Evolutionary conservation across 768 basidiomycete genomes (phyloP).

Genomic region (Tubosaeta sp.): DNA sequence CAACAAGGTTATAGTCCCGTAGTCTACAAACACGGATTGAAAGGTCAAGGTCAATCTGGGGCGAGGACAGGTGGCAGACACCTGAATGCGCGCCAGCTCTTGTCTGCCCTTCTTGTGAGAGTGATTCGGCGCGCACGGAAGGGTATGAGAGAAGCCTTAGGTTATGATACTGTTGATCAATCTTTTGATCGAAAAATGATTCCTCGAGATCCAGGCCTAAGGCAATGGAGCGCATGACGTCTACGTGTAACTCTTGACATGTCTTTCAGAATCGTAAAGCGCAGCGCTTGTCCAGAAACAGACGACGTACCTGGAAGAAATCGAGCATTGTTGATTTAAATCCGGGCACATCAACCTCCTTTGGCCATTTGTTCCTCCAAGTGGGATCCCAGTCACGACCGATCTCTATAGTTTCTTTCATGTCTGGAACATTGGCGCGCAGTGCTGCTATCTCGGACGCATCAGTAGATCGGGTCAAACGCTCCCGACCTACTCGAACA

Average conservation of each 20-base stretch:
- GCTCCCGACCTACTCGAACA: conserved; percentile 75
- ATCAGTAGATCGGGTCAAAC: conserved; percentile 70
- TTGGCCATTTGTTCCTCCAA: conserved; percentile 82
- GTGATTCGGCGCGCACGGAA: conserved; percentile 54
- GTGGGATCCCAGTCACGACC: conserved; percentile 76
- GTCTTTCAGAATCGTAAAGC: conserved; percentile 38
- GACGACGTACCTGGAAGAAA: conserved; percentile 60
- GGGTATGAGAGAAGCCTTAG: conserved; percentile 80
- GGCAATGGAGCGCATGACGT: conserved; percentile 81
- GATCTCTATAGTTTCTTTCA: conserved; percentile 86
- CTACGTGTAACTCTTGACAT: conserved; percentile 70
- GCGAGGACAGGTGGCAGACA: conserved; percentile 9
- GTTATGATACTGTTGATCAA: conserved; percentile 77
- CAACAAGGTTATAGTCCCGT: conserved; percentile 75
- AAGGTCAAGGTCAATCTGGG: conserved; percentile 32
- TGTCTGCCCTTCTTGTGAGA: conserved; percentile 63
- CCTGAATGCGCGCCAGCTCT: conserved; percentile 83
- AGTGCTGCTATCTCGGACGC: conserved; percentile 68
- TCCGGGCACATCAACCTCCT: conserved; percentile 52
- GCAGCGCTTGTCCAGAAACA: not conserved
- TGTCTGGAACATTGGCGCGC: conserved; percentile 73
- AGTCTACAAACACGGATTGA: conserved; percentile 43
- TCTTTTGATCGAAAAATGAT: conserved; percentile 68
- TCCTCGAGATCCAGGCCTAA: conserved; percentile 73
- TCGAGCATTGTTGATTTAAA: conserved; percentile 72